phyloP scores from a whole-genome alignment of 2,329 filamentous ascomycete genomes.

The Sclerotiophoma versabilis region DNA sequence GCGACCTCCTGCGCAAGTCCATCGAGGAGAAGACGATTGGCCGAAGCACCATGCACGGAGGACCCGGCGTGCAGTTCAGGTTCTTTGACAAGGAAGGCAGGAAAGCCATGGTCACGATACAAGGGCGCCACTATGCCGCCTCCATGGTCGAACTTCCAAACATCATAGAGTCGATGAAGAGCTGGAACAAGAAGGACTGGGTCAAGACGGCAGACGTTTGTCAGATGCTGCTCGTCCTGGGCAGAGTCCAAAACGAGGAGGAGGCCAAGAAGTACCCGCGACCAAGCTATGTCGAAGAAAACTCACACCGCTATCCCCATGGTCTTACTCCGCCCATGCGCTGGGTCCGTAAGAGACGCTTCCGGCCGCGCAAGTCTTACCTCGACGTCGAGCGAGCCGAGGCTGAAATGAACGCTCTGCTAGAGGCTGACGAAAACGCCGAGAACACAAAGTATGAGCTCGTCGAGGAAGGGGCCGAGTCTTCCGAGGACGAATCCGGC shows the following conservation, averaged over 20 bases:
- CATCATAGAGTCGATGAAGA: slow-evolving; percentile 90
- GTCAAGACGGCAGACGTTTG: slow-evolving; percentile 89
- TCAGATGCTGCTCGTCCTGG: slow-evolving; percentile 85
- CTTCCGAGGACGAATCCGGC: slow-evolving; percentile 48
- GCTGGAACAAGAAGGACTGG: slow-evolving; percentile 85
- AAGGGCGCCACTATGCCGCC: slow-evolving; percentile 75
- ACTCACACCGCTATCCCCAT: slow-evolving; percentile 77
- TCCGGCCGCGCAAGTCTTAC: slow-evolving; percentile 81
- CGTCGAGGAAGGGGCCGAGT: slow-evolving; percentile 54
- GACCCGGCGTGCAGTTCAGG: slow-evolving; percentile 79
- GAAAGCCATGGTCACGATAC: slow-evolving; percentile 74
- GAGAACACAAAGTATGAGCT: slow-evolving; percentile 67
- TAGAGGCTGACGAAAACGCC: slow-evolving; percentile 71
- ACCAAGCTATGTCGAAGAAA: slow-evolving; percentile 73
- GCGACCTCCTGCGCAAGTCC: slow-evolving; percentile 78
- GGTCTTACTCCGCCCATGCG: slow-evolving; percentile 89
- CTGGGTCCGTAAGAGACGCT: slow-evolving; percentile 80
- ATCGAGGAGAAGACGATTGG: slow-evolving; percentile 82
- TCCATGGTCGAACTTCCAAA: slow-evolving; percentile 84
- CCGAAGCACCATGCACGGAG: slow-evolving; percentile 66
- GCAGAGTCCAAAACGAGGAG: slow-evolving; percentile 65
- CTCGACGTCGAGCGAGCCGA: slow-evolving; percentile 88
- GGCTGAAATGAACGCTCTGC: slow-evolving; percentile 75
- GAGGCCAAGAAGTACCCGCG: slow-evolving; percentile 63
- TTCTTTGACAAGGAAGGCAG: slow-evolving; percentile 78